Conservation (phyloP, 345 rosid genomes). For the Dipteronia dyeriana region DNA sequence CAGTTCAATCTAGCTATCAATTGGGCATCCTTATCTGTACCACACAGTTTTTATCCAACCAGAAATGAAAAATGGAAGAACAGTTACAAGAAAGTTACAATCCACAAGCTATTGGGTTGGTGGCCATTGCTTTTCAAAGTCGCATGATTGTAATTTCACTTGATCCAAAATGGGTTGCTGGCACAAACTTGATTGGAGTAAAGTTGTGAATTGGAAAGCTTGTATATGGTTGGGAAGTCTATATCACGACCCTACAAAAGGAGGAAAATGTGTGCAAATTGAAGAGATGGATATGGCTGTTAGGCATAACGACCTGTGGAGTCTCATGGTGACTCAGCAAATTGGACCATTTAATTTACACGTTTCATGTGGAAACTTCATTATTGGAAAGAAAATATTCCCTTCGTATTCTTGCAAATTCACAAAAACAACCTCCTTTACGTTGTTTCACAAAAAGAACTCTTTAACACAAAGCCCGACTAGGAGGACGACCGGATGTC, state of each 20-base stretch:
- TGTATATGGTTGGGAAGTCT: not conserved
- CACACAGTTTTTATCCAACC: not conserved
- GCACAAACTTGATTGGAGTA: not conserved
- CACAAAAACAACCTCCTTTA: no score
- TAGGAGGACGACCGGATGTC: no score
- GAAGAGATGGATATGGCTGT: not conserved
- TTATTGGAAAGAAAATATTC: no score
- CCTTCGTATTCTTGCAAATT: no score
- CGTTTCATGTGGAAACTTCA: not conserved
- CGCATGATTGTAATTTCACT: not conserved
- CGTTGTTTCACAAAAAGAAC: not conserved
- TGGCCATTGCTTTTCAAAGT: not conserved
- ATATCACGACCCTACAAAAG: not conserved
- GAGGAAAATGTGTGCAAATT: not conserved
- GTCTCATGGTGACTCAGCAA: not conserved
- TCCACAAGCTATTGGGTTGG: not conserved
- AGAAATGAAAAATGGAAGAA: not conserved
- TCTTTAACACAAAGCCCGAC: not conserved
- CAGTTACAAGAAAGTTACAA: conserved; percentile 11
- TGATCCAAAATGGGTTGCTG: not conserved
- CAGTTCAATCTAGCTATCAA: not conserved
- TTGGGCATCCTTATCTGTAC: not conserved
- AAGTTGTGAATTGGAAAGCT: not conserved
- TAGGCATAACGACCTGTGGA: not conserved
- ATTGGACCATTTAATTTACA: not conserved